Percentiles rank a stretch among this genome's conserved stretches.
Evolutionary conservation across 495 filamentous ascomycete genomes (phyloP).

Genomic region (Articulospora tetracladia): DNA sequence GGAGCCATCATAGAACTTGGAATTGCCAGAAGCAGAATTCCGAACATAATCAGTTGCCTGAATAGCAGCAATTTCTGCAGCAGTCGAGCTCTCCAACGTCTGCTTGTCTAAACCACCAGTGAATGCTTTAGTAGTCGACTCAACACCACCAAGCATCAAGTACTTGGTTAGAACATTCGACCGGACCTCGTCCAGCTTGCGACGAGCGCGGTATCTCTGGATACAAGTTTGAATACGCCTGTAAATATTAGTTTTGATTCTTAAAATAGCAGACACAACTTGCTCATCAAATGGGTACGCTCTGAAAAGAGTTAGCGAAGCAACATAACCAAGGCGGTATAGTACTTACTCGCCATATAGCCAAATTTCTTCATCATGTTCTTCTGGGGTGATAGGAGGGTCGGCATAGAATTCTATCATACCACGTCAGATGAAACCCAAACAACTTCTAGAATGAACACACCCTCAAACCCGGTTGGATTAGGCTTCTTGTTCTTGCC

Average conservation of each 20-base stretch:
- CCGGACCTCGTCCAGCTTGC: conserved; percentile 62
- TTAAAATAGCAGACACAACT: background rate
- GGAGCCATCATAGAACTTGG: conserved; percentile 41
- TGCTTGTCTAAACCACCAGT: conserved; percentile 49
- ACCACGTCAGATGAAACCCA: background rate
- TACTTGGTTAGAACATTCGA: conserved; percentile 72
- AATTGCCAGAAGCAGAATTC: conserved; percentile 14
- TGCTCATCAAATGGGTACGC: conserved; percentile 36
- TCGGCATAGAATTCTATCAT: conserved; percentile 66
- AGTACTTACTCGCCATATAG: conserved; percentile 51
- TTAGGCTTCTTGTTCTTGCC: conserved; percentile 32
- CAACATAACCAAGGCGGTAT: conserved; percentile 9
- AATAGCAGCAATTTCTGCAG: conserved; percentile 58
- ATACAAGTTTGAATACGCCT: conserved; percentile 85
- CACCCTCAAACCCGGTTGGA: conserved; percentile 56
- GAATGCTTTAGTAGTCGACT: conserved; percentile 59
- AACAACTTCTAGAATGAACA: background rate
- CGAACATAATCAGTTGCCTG: conserved; percentile 57
- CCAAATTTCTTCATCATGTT: conserved; percentile 55
- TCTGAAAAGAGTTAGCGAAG: conserved; percentile 18
- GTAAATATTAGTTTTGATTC: background rate
- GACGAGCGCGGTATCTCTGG: conserved; percentile 70
- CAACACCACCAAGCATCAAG: conserved; percentile 79
- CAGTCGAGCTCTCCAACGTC: conserved; percentile 46
- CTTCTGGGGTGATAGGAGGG: conserved; percentile 65